These are phyloP conservation scores for Phaffia tasmanica DNA, from an alignment of 768 basidiomycete genomes.

Conservation along the genomic window DNA sequence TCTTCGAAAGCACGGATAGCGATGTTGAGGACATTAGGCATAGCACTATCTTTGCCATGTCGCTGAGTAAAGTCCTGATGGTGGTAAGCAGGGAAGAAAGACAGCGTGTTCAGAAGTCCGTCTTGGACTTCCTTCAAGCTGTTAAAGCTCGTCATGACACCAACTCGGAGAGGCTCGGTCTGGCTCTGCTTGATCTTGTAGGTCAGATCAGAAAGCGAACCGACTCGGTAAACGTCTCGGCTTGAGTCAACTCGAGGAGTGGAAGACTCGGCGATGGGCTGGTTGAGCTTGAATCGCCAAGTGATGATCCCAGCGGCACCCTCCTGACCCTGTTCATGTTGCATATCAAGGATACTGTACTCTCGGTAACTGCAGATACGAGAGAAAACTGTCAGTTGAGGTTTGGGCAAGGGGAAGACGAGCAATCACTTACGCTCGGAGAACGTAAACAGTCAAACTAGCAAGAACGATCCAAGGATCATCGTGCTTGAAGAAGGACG, in stretches of 20 bases:
- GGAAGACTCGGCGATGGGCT: constrained; percentile 47
- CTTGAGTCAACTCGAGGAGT: constrained; percentile 38
- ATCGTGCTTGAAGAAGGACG: constrained; percentile 80
- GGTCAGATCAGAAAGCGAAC: constrained; percentile 88
- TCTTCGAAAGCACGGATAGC: constrained; percentile 78
- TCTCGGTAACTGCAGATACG: constrained; percentile 56
- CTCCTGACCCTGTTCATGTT: constrained; percentile 86
- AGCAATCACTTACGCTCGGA: constrained; percentile 1
- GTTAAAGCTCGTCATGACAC: constrained; percentile 83
- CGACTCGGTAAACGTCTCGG: constrained; percentile 63
- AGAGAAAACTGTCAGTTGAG: constrained; percentile 49
- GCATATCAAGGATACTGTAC: constrained; percentile 72
- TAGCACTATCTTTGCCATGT: constrained; percentile 58
- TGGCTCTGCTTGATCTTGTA: constrained; percentile 77
- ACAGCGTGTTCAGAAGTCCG: constrained; percentile 27
- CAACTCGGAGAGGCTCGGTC: constrained; percentile 77
- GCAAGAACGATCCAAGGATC: constrained; percentile 77
- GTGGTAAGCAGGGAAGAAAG: constrained; percentile 18
- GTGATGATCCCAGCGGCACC: constrained; percentile 72
- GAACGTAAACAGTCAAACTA: constrained; percentile 38
- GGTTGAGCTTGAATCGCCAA: constrained; percentile 93
- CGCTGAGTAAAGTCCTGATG: constrained; percentile 50
- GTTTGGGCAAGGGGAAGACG: not conserved
- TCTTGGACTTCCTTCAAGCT: constrained; percentile 42
- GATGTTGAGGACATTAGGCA: constrained; percentile 88